Conservation (phyloP, 352 stramenopile species). For the Peronospora destructor region DNA sequence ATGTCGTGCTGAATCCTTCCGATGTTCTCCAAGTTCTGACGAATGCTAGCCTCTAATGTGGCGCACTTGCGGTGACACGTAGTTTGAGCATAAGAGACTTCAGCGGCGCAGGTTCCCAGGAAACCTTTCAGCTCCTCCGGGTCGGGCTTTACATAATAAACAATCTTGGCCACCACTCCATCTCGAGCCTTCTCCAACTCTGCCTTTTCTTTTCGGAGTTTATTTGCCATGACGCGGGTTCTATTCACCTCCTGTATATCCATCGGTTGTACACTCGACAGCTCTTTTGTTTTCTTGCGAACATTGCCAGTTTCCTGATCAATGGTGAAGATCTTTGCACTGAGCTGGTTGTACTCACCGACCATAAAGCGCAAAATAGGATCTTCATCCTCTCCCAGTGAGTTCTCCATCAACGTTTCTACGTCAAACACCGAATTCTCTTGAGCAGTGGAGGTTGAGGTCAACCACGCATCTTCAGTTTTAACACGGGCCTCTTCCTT, state of each 20-base stretch:
- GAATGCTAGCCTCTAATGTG: conserved; percentile 36
- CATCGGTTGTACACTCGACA: conserved; percentile 22
- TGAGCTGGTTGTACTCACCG: conserved; percentile 51
- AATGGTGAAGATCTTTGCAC: conserved; percentile 35
- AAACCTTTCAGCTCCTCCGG: conserved; percentile 35
- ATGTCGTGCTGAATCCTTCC: conserved; percentile 39
- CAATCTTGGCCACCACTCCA: conserved; percentile 37
- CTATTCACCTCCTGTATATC: conserved; percentile 34
- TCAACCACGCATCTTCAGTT: conserved; percentile 26
- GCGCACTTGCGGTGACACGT: conserved; percentile 48
- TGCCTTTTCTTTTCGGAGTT: conserved; percentile 21
- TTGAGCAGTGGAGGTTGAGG: conserved; percentile 15
- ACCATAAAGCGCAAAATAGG: conserved; percentile 46
- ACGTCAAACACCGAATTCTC: conserved; percentile 20
- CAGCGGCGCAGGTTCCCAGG: conserved; percentile 24
- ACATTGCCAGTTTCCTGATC: conserved; percentile 32
- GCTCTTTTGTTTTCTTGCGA: conserved; percentile 31
- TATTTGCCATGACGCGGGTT: conserved; percentile 8
- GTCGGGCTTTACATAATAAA: conserved; percentile 44
- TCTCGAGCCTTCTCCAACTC: conserved; percentile 40
- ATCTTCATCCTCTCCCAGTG: conserved; percentile 42
- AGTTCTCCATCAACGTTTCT: conserved; percentile 30
- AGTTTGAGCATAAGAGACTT: conserved; percentile 44
- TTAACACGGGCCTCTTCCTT: conserved; percentile 30
- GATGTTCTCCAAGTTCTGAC: conserved; percentile 27